Percentiles rank a stretch among this genome's conserved stretches.
These are phyloP conservation scores for Salix caprea DNA, from an alignment of 345 rosid species.

Conservation along the genomic window DNA sequence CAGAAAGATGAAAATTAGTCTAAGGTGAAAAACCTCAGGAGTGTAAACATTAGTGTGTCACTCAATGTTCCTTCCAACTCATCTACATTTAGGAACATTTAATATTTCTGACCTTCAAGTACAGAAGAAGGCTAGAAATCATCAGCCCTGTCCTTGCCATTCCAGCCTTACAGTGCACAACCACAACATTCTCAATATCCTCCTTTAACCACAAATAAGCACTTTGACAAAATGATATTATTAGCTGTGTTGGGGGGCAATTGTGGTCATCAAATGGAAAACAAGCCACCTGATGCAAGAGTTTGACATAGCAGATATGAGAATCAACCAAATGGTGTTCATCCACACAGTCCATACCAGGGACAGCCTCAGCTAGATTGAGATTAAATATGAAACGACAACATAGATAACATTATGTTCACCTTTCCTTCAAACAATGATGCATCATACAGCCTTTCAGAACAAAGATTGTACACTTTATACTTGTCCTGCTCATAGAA, in stretches of 20 bases:
- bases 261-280: constrained; percentile 91
- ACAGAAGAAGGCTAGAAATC: constrained; percentile 83
- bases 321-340: constrained; percentile 4
- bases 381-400: neutral
- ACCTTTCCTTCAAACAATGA: constrained; percentile 91
- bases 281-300: constrained; percentile 66
- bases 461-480: constrained; percentile 88
- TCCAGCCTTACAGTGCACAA: constrained; percentile 90
- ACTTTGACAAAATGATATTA: constrained; percentile 74
- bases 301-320: neutral
- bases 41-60: constrained; percentile 1
- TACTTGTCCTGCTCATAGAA: constrained; percentile 59
- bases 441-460: constrained; percentile 86
- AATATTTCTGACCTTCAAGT: constrained; percentile 48
- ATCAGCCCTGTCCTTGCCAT: constrained; percentile 93
- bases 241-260: constrained; percentile 79
- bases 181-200: constrained; percentile 90
- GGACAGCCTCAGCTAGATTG: neutral
- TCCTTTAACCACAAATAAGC: constrained; percentile 87
- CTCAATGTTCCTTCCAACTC: constrained; percentile 8
- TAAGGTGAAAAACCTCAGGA: constrained; percentile 4
- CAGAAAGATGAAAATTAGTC: constrained; percentile 11
- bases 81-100: constrained; percentile 5
- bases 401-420: neutral
- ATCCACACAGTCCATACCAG: neutral